These are phyloP conservation scores for Botrytis aclada DNA, from an alignment of 2,329 filamentous ascomycete genomes.

Conservation along the genomic window DNA sequence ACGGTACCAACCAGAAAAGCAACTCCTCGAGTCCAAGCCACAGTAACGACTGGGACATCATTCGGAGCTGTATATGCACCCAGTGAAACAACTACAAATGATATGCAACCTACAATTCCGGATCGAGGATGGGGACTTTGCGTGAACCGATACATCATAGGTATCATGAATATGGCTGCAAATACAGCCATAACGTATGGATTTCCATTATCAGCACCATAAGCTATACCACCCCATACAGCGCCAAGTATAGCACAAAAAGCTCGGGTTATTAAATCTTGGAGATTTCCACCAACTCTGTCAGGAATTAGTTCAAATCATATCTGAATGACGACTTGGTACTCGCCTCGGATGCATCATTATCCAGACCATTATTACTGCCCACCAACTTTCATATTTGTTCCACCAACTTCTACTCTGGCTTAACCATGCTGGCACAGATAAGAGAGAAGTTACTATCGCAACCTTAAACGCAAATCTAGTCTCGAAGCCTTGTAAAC, in stretches of 20 bases:
- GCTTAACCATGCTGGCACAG: conserved; percentile 52
- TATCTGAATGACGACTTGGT: not conserved
- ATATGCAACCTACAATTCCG: conserved; percentile 55
- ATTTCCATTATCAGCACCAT: conserved; percentile 50
- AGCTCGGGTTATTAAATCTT: conserved; percentile 53
- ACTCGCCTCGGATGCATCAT: conserved; percentile 47
- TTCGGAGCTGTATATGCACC: conserved; percentile 35
- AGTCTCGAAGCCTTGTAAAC: conserved; percentile 56
- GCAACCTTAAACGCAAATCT: conserved; percentile 57
- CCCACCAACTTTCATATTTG: conserved; percentile 56
- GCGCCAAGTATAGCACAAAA: conserved; percentile 51
- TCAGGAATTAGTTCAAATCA: not conserved
- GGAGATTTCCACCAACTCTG: conserved; percentile 55
- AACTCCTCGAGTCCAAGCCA: conserved; percentile 48
- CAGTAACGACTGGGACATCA: conserved; percentile 39
- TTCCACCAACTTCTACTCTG: conserved; percentile 52
- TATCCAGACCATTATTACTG: conserved; percentile 43
- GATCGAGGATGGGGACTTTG: conserved; percentile 56
- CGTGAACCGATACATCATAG: conserved; percentile 56
- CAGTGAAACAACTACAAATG: conserved; percentile 54
- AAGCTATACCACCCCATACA: conserved; percentile 53
- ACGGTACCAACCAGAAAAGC: conserved; percentile 53
- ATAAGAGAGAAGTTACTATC: conserved; percentile 49
- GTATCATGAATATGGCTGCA: conserved; percentile 55
- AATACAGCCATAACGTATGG: conserved; percentile 55